phyloP scores from a whole-genome alignment of 176 grass and related monocot genomes.

The Juncus effusus region DNA sequence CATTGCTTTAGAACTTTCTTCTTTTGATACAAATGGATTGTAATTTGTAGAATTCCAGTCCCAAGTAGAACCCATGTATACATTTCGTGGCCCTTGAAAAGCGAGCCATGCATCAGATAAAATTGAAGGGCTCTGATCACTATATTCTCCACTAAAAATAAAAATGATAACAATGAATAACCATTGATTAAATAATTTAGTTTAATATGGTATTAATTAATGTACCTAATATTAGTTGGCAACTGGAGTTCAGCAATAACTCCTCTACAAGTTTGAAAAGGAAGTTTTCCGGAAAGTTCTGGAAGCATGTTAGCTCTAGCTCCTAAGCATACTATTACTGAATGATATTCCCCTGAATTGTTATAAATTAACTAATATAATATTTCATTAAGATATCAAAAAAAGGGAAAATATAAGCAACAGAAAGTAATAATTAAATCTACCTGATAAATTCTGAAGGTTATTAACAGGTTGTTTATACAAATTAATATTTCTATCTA shows the following conservation, averaged over 20 bases:
- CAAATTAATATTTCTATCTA: constrained; percentile 45
- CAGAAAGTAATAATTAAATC: not conserved
- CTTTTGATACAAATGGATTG: constrained; percentile 46
- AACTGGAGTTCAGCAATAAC: constrained; percentile 68
- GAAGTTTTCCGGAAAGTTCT: constrained; percentile 76
- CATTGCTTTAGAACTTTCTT: constrained; percentile 59
- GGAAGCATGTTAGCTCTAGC: constrained; percentile 57
- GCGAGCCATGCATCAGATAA: constrained; percentile 88
- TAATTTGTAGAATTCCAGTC: constrained; percentile 70
- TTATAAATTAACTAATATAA: not conserved
- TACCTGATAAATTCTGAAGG: constrained; percentile 64
- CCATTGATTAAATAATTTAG: not conserved
- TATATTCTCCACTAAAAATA: constrained; percentile 51
- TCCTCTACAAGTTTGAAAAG: constrained; percentile 70
- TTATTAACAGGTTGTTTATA: constrained; percentile 45
- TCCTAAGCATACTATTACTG: constrained; percentile 81
- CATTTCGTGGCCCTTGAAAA: constrained; percentile 55
- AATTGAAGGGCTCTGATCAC: constrained; percentile 64
- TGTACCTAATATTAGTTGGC: constrained; percentile 44
- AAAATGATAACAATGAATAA: constrained; percentile 21
- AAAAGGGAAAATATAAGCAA: not conserved
- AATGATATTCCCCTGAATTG: constrained; percentile 76
- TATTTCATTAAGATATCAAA: not conserved
- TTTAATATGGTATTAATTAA: not conserved
- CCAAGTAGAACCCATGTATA: constrained; percentile 87